Base-by-base conservation (phyloP, 768 basidiomycete genomes). In the Kwoniella heveanensis region DNA sequence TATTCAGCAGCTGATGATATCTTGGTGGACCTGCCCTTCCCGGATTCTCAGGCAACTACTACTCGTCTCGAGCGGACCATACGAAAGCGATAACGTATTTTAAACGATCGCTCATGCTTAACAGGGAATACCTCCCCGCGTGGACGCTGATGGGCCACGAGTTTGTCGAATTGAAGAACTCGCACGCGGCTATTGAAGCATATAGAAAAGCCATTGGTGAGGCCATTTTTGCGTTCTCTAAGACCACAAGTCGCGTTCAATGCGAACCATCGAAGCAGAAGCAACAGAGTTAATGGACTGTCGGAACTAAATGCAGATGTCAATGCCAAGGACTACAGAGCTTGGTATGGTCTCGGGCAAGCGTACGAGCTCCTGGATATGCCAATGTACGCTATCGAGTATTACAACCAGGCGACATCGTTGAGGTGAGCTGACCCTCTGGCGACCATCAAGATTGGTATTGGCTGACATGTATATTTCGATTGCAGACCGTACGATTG, bases 61-160 rank as follows among this genome's bases (percentile, higher is more conserved):
- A 94, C 81, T 96, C 94, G 7, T 84, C 95, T 15, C 87, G 92
- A 26, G 86, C 87, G 13, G 95, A 98, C 73, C 93, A 97, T 79
- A 92, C 92, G 78, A 94, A 95, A 81, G 93, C 96, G 1, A 88
- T 97, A 68, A 89, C 89, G 72, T 97, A 97, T 80, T 98, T 98
- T 81, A 85, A 89, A 67, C 86, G 94, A 63, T 92, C 95, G 8
- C 90, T 93, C n/a, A 89, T 94, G 74, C 86, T 99, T 51, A 94
- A 99, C 79, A 86, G 90, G 59, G 93, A 90, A 1, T 98, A 93
- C 80, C 84, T 98, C 49, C 90, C 93, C 7, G 96, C 96, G 5
- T 99, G 96, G 96, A 98, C 95, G 3, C 82, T 99, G 67, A 93
- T 99, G 92, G 96, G 96, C 1, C 96, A 99, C 74, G 96, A 98